phyloP scores from a whole-genome alignment of 352 stramenopile genomes.

The Pythium rhizo-oryzae region DNA sequence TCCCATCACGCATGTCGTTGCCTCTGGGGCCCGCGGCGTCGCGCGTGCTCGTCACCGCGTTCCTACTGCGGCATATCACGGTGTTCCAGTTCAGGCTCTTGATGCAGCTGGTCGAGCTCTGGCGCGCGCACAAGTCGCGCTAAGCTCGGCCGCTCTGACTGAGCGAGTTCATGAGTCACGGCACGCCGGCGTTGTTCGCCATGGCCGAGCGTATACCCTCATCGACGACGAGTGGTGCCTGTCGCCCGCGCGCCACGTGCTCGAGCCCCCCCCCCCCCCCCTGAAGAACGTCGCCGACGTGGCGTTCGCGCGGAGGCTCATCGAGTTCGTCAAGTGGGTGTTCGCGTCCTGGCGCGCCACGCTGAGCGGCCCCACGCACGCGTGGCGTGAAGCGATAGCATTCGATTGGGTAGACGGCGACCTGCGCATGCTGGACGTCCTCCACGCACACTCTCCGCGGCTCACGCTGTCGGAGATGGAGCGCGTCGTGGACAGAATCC shows the following conservation, averaged over 20 bases:
- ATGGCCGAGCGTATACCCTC: background rate
- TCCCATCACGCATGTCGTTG: too few relatives aligned
- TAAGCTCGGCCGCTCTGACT: too few relatives aligned
- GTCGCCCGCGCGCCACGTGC: too few relatives aligned
- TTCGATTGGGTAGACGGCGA: background rate
- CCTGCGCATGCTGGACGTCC: background rate
- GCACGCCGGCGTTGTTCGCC: background rate
- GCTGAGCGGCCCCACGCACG: background rate
- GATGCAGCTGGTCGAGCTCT: background rate
- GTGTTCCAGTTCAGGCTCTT: background rate
- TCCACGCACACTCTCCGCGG: too few relatives aligned
- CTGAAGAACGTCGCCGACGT: background rate
- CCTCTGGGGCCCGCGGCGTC: too few relatives aligned
- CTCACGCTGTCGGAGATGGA: background rate
- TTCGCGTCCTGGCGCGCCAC: background rate
- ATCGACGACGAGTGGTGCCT: too few relatives aligned
- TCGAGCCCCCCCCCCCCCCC: too few relatives aligned
- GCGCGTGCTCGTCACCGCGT: background rate
- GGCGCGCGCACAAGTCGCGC: background rate
- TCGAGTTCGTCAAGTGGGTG: background rate
- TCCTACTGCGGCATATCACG: background rate
- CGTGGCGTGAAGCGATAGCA: background rate
- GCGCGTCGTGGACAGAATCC: background rate
- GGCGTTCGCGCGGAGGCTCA: background rate
- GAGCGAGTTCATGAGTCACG: too few relatives aligned